Evolutionary conservation across 2,329 filamentous ascomycete species (phyloP), one percentile per base, ranked within the genome.

Genomic region (Aspergillus tubingensis): DNA sequence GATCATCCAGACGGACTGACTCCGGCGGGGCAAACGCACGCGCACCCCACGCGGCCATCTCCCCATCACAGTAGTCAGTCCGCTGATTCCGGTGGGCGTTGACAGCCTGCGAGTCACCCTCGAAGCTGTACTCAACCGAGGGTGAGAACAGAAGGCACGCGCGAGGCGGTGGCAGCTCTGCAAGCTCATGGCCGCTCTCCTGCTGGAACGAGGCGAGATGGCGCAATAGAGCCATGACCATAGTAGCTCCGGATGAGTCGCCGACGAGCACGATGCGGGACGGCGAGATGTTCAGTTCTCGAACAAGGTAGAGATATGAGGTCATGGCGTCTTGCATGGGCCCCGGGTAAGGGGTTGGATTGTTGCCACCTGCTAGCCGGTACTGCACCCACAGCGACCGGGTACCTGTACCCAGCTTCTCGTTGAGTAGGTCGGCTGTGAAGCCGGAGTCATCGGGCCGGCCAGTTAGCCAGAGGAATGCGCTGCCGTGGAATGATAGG

Each of bases 261-360:
- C 68, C 67, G 5, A 58, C 62, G 19, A 70, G 38, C 3, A 69
- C 39, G 25, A 70, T 68, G 5, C 63, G 68, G 8, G 52, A 60
- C 5, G 68, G 62, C 2, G 65, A 63, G 50, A 69, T 68, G 19
- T 58, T 51, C 2, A 67, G n/a, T 2, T 62, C 60, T 23, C 63
- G 56, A 17, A 68, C 43, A 19, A 69, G 63, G 23, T 68, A 68
- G 27, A 62, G 17, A 41, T 69, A 69, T 8, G 67, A 62, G 1
- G 67, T 64, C 25, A 69, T 54, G n/a, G 66, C 65, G 23, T 69
- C 67, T 65, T 68, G 67, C 38, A 69, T 61, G 10, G 66, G 63
- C 8, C 59, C 67, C 1, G 67, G 66, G 39, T 62, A 69, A 3
- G 60, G 56, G 23, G 54, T 61, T 41, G 36, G 52, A 19, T 54